These are phyloP conservation scores for Solanum arcanum DNA, from an alignment of 257 asterid species.

Conservation along the genomic window DNA sequence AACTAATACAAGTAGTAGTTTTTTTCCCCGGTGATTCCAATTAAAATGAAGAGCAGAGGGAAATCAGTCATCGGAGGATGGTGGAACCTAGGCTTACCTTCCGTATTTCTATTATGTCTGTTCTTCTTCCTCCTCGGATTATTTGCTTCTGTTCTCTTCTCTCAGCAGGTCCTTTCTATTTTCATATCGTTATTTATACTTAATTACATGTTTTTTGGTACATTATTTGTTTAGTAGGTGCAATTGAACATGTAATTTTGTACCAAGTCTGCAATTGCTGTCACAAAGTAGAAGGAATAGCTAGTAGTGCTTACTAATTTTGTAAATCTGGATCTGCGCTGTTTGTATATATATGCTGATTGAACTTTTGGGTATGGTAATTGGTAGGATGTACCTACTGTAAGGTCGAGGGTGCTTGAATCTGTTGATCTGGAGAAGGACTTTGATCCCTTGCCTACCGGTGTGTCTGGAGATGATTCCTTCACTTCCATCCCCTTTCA, in stretches of 20 bases:
- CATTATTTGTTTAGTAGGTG: background rate
- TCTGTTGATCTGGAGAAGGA: background rate
- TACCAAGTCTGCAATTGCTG: background rate
- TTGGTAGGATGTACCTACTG: conserved; percentile 2
- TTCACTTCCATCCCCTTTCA: conserved; percentile 5
- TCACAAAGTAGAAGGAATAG: background rate
- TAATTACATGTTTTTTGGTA: background rate
- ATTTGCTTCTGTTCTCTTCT: conserved; percentile 3
- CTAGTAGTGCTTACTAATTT: background rate
- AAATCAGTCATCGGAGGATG: background rate
- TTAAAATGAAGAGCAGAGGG: background rate
- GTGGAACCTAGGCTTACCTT: conserved; percentile 6
- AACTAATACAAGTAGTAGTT: background rate
- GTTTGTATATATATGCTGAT: background rate
- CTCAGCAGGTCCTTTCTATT: background rate
- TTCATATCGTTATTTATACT: background rate
- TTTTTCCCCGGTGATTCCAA: background rate
- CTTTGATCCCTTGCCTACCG: conserved; percentile 5
- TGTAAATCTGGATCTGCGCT: background rate
- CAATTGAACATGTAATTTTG: background rate
- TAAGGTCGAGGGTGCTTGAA: background rate
- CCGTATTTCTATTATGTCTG: conserved; percentile 3
- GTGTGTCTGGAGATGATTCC: conserved; percentile 6
- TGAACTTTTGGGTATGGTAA: background rate
- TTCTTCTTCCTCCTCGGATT: conserved; percentile 14